Evolutionary conservation across 2,329 filamentous ascomycete species (phyloP), one percentile per base, ranked within the genome.

Genomic region (Xylariaceae sp.): DNA sequence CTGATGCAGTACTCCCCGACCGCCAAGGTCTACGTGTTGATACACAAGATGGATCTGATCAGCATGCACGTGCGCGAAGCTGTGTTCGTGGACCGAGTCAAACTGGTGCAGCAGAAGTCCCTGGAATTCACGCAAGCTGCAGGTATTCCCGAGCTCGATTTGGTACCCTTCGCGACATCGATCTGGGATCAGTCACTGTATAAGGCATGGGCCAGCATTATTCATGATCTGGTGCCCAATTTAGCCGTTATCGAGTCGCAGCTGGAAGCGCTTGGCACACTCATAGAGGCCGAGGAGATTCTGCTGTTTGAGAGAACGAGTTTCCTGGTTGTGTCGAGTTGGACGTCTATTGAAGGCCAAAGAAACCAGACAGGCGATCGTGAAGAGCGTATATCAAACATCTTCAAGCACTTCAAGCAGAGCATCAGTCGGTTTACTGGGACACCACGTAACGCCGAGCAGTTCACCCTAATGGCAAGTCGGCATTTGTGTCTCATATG

Each of bases 111-210:
- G 59, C 83, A 86, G 64, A 90, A 90, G 70, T 92, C 89, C 2
- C 68, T 73, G 47, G 83, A 85, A 69, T 80, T 80, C 65, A 76
- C 76, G 51, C 73, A 76, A 53, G 75, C 73, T 51, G 71, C 79
- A 51, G 73, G 73, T 11, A 72, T 69, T 39, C 55, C 61, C 58
- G 63, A 73, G 15, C 85, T 96, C 72, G 83, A 87, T 64, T 82
- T 97, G 61, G 90, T 90, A 60, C 92, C 92, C 61, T 97, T 96
- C 73, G 90, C 92, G 8, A 97, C 93, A 37, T 96, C 90, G 57
- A 99, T 99, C 71, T 99, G 94, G 94, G 94, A 99, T 71, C 94
- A 99, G 78, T 95, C 89, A 57, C 80, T 99, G 44, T 99, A 97
- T 80, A 96, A 96, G 75, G 94, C 94, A 1, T 99, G 94, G 94